Base-by-base conservation (phyloP, 768 basidiomycete genomes). In the Phanerochaete sordida region DNA sequence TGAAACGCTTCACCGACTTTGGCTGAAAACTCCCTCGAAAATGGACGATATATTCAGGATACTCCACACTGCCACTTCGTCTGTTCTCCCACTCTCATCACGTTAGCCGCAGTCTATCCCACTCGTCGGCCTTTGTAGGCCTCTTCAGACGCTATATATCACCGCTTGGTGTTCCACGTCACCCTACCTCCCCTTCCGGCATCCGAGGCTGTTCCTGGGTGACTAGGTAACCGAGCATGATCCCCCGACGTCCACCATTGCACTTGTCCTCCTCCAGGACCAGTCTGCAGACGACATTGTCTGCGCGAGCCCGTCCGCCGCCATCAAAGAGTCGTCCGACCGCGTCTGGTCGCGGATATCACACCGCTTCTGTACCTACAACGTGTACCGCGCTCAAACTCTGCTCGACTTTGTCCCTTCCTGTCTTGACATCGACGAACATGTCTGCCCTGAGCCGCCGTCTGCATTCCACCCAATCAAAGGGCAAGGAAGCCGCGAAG, bases 401-500 rank as follows among this genome's bases (percentile, higher is more conserved):
- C 24, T 48, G 47, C 46, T 24, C 24, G 47, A 39, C 48, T 26
- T 30, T 39, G 24, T 19, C 26, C 26, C 19, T 51, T n/a, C 50
- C 43, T 23, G 24, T 16, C 13, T 50, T 46, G 16, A 48, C 21
- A 13, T 37, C 21, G n/a, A 39, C 30, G 16, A 35, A 31, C 30
- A 58, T 62, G 61, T 59, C 61, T 15, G 46, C 43, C 7, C 51
- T 62, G 27, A 35, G 28, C 8, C 52, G 62, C 12, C 56, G 62
- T 1, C 46, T 54, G 46, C 58, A 63, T 39, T 57, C 60, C 12
- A 59, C 58, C 27, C 47, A 58, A 31, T 51, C 64, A 7, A 70
- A 70, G 53, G 69, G 66, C 44, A 70, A 69, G 63, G 65, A 68
- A 60, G 60, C 64, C 1, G 66, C 63, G 31, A 39, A 56, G 26